Evolutionary conservation across 139 green algal genomes (phyloP).

Genomic region (Coelastrella sp.): DNA sequence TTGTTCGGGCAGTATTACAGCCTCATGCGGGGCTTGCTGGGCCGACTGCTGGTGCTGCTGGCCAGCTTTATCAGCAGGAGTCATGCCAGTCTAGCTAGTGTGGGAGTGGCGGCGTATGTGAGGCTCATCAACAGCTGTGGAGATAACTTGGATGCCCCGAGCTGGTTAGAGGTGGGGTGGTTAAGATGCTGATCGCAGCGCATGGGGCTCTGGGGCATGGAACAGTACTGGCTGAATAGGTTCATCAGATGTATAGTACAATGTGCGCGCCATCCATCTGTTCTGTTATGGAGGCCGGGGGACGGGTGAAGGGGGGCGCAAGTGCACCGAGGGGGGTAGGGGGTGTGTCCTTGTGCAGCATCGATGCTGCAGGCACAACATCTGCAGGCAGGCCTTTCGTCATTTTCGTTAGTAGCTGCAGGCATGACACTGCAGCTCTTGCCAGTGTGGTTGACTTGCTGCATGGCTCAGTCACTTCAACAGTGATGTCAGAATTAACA

Average conservation of each 20-base stretch:
- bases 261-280: too few relatives aligned
- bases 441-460: not conserved
- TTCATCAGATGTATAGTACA: too few relatives aligned
- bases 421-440: not conserved
- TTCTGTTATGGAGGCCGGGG: too few relatives aligned
- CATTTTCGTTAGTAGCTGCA: not conserved
- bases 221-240: too few relatives aligned
- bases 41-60: conserved; percentile 85
- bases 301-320: too few relatives aligned
- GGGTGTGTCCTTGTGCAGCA: too few relatives aligned
- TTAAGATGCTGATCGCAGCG: not conserved
- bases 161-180: conserved; percentile 66
- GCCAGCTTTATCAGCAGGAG: conserved; percentile 82
- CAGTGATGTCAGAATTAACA: not conserved
- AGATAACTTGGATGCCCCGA: conserved; percentile 58
- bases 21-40: conserved; percentile 74
- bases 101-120: conserved; percentile 91
- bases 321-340: too few relatives aligned
- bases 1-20: conserved; percentile 91
- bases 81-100: conserved; percentile 91
- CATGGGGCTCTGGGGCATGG: too few relatives aligned
- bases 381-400: too few relatives aligned
- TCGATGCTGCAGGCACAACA: too few relatives aligned
- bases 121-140: conserved; percentile 78
- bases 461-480: too few relatives aligned